phyloP scores from a whole-genome alignment of 192 early-diverging fungal species.

The Coemansia sp. region DNA sequence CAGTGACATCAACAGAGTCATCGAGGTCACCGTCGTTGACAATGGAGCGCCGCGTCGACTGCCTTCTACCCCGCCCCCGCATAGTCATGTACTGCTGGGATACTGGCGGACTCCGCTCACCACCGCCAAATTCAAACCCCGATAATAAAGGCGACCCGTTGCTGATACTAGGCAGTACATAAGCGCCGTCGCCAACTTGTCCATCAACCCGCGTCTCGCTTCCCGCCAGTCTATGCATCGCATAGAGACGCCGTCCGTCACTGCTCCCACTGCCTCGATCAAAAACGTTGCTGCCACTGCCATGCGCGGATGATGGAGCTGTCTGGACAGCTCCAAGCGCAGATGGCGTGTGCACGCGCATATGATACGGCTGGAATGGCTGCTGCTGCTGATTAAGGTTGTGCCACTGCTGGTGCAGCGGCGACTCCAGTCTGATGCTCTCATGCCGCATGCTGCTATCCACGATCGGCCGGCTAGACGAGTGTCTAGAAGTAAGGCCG shows the following conservation, averaged over 20 bases:
- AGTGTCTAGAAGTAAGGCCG: background rate
- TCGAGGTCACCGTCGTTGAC: conserved; percentile 13
- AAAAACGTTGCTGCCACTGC: conserved; percentile 9
- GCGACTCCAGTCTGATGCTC: background rate
- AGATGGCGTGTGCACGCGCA: conserved; percentile 4
- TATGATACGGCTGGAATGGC: conserved; percentile 6
- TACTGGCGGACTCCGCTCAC: conserved; percentile 18
- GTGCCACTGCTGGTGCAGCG: conserved; percentile 8
- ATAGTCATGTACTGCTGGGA: conserved; percentile 7
- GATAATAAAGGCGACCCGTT: conserved; percentile 44
- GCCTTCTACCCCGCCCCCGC: background rate
- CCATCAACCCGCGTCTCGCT: conserved; percentile 36
- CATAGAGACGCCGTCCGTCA: conserved; percentile 15
- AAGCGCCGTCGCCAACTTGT: conserved; percentile 13
- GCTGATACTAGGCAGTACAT: conserved; percentile 37
- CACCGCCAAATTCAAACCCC: conserved; percentile 34
- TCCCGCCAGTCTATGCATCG: conserved; percentile 32
- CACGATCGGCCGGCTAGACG: background rate
- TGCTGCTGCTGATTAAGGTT: conserved; percentile 5
- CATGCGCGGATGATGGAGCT: background rate
- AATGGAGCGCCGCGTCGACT: background rate
- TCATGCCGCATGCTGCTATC: background rate
- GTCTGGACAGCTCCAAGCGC: conserved; percentile 2
- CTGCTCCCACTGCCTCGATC: conserved; percentile 10
- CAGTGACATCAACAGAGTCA: conserved; percentile 9